Evolutionary conservation across 176 grass and related monocot genomes (phyloP).

Genomic region (Musa acuminata): DNA sequence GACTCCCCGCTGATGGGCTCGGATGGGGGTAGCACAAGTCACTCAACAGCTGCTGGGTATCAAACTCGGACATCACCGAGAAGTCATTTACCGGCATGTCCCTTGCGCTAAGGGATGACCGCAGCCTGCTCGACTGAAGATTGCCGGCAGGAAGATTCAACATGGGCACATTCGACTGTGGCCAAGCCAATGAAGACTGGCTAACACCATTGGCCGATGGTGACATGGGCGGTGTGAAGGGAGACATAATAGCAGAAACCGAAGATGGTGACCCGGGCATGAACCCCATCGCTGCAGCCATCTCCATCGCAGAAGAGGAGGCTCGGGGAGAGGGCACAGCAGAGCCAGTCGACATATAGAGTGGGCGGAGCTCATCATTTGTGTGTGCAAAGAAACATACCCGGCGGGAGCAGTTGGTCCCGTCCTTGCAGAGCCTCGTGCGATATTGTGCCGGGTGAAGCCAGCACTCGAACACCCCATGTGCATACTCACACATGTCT

Average conservation of each 20-base stretch:
- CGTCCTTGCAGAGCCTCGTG: slow-evolving; percentile 79
- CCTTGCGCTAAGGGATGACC: slow-evolving; percentile 78
- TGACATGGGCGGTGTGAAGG: slow-evolving; percentile 28
- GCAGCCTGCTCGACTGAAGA: slow-evolving; percentile 70
- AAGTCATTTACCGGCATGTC: slow-evolving; percentile 57
- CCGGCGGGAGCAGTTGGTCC: slow-evolving; percentile 54
- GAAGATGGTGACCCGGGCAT: slow-evolving; percentile 66
- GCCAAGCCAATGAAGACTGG: slow-evolving; percentile 23
- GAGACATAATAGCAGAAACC: slow-evolving; percentile 24
- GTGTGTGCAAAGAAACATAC: slow-evolving; percentile 93
- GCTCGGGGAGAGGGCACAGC: slow-evolving; percentile 52
- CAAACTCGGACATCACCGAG: slow-evolving; percentile 41
- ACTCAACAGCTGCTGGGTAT: slow-evolving; percentile 49
- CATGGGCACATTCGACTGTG: slow-evolving; percentile 22
- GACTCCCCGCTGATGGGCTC: slow-evolving; percentile 22
- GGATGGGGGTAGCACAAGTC: slow-evolving; percentile 38
- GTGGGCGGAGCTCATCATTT: slow-evolving; percentile 64
- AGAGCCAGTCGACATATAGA: slow-evolving; percentile 45
- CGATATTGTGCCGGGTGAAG: slow-evolving; percentile 87
- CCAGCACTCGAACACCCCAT: slow-evolving; percentile 94
- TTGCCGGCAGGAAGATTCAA: slow-evolving; percentile 27
- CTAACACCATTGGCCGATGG: slow-evolving; percentile 10
- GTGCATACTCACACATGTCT: slow-evolving; percentile 76
- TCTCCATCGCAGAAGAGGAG: slow-evolving; percentile 48
- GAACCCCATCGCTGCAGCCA: slow-evolving; percentile 57